phyloP scores from a whole-genome alignment of 2,329 filamentous ascomycete genomes.

The Aquanectria penicillioides region DNA sequence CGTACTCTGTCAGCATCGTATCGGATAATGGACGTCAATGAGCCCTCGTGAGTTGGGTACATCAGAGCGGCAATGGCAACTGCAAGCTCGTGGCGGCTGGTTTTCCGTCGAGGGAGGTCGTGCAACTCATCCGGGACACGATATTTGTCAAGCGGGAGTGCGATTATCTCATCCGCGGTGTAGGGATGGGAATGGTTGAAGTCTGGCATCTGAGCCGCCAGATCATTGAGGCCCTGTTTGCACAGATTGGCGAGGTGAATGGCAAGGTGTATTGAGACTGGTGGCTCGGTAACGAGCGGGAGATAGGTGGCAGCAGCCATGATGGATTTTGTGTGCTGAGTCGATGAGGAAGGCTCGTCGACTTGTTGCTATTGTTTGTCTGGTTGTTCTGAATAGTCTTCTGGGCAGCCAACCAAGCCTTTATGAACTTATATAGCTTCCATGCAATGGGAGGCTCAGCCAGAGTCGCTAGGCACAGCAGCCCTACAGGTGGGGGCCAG shows the following conservation, averaged over 20 bases:
- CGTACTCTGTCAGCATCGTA: constrained; percentile 50
- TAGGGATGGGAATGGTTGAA: constrained; percentile 45
- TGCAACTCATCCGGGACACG: constrained; percentile 45
- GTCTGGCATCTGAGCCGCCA: constrained; percentile 38
- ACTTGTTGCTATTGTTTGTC: neutral
- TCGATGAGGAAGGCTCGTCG: neutral
- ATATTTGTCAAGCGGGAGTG: constrained; percentile 44
- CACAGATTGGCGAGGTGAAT: constrained; percentile 43
- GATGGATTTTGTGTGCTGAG: neutral
- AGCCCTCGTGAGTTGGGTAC: constrained; percentile 47
- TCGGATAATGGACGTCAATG: constrained; percentile 49
- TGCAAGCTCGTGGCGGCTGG: constrained; percentile 44
- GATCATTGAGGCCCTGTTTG: constrained; percentile 41
- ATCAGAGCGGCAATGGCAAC: constrained; percentile 45
- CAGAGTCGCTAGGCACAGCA: constrained; percentile 7
- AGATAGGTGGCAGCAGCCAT: constrained; percentile 49
- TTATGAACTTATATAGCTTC: neutral
- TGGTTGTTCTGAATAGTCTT: too few relatives aligned
- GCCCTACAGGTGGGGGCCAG: constrained; percentile 33
- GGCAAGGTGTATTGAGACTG: constrained; percentile 38
- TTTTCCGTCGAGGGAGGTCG: constrained; percentile 48
- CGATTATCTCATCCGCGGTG: constrained; percentile 49
- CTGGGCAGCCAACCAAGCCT: too few relatives aligned
- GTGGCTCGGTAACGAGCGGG: constrained; percentile 33
- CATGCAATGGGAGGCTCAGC: too few relatives aligned